Evolutionary conservation across 1,139 yeast species (phyloP).

Genomic region (Sugiyamaella japonica): DNA sequence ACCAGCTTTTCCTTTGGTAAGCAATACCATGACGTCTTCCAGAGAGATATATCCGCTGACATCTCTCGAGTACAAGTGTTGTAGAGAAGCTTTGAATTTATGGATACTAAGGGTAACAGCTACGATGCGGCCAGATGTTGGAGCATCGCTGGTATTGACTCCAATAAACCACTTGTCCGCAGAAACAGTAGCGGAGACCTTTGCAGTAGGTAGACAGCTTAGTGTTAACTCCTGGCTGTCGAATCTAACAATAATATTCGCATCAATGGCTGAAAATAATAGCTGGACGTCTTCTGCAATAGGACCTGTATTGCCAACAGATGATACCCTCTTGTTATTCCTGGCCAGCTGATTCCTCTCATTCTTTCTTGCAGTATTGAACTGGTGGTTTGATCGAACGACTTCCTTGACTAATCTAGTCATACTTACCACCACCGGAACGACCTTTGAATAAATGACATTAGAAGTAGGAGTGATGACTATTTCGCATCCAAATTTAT

Average conservation of each 20-base stretch:
- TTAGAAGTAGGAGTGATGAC: constrained; percentile 74
- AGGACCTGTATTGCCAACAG: neutral
- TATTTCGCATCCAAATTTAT: constrained; percentile 54
- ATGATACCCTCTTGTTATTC: neutral
- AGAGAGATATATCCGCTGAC: constrained; percentile 72
- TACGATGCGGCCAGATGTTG: constrained; percentile 44
- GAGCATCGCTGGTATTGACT: constrained; percentile 52
- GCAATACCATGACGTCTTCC: constrained; percentile 49
- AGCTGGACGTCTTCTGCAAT: constrained; percentile 16
- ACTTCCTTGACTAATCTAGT: constrained; percentile 16
- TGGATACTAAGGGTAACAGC: constrained; percentile 51
- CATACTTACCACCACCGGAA: constrained; percentile 71
- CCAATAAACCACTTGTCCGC: constrained; percentile 63
- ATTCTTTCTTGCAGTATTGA: constrained; percentile 4
- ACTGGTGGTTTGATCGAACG: constrained; percentile 20
- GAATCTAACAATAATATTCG: constrained; percentile 63
- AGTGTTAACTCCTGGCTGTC: constrained; percentile 73
- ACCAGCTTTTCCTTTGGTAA: constrained; percentile 32
- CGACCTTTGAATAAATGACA: constrained; percentile 66
- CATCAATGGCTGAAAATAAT: constrained; percentile 51
- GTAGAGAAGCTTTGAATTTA: constrained; percentile 66
- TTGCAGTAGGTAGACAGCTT: constrained; percentile 92
- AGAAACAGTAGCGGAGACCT: constrained; percentile 82
- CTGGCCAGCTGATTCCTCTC: constrained; percentile 3
- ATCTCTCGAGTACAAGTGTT: constrained; percentile 88